Evolutionary conservation across 192 early-diverging fungal genomes (phyloP).

Genomic region (Mortierella alpina): DNA sequence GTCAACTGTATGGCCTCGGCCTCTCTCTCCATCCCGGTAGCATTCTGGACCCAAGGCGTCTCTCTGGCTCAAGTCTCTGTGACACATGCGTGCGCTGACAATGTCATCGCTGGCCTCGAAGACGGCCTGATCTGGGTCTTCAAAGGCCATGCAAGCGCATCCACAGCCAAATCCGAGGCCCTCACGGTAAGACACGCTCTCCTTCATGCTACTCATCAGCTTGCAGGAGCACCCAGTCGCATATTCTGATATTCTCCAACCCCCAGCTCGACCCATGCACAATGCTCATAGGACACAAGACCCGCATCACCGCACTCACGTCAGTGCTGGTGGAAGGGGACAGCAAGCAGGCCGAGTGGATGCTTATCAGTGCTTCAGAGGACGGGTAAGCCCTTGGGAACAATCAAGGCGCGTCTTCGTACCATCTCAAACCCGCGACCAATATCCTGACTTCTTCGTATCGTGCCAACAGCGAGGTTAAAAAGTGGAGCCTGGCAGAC

Average conservation of each 20-base stretch:
- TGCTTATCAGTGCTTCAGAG: constrained; percentile 65
- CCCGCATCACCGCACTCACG: constrained; percentile 58
- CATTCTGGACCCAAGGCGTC: constrained; percentile 57
- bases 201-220: neutral
- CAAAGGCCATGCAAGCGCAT: constrained; percentile 2
- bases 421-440: neutral
- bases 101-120: constrained; percentile 62
- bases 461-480: constrained; percentile 52
- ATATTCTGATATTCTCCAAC: neutral
- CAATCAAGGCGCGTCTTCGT: neutral
- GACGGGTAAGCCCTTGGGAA: constrained; percentile 58
- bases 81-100: constrained; percentile 51
- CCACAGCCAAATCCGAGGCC: neutral
- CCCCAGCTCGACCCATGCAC: constrained; percentile 56
- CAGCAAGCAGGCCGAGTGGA: constrained; percentile 56
- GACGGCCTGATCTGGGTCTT: constrained; percentile 69
- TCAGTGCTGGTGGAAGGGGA: constrained; percentile 56
- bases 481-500: constrained; percentile 62
- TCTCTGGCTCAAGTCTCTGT: constrained; percentile 54
- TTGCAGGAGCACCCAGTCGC: neutral
- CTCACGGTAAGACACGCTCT: neutral
- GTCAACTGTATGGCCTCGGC: constrained; percentile 55
- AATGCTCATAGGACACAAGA: constrained; percentile 62
- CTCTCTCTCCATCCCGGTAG: constrained; percentile 61
- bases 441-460: too few relatives aligned